phyloP scores from a whole-genome alignment of 345 rosid species.

The Draba incana region DNA sequence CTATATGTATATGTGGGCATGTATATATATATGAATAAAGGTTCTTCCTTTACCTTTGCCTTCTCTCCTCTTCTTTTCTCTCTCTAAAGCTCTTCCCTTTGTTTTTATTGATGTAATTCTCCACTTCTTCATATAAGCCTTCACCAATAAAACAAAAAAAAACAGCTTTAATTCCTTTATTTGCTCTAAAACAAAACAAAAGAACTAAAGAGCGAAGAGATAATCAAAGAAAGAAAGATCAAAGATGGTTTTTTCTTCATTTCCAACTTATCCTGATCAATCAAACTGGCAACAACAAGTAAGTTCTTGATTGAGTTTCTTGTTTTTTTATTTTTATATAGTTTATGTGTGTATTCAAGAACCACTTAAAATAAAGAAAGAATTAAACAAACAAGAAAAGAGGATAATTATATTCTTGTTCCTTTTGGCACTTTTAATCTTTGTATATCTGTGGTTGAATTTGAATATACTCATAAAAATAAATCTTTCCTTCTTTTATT shows the following conservation, averaged over 20 bases:
- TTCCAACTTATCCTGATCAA: slow-evolving; percentile 42
- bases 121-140: slow-evolving; percentile 41
- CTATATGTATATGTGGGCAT: slow-evolving; percentile 26
- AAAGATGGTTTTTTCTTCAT: slow-evolving; percentile 45
- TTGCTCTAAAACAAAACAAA: slow-evolving; percentile 29
- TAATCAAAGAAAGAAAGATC: slow-evolving; percentile 38
- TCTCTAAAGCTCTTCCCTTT: slow-evolving; percentile 37
- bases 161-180: slow-evolving; percentile 35
- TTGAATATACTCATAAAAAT: slow-evolving; percentile 45
- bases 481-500: slow-evolving; percentile 27
- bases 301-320: slow-evolving; percentile 31
- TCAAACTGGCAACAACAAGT: slow-evolving; percentile 51
- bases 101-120: slow-evolving; percentile 39
- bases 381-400: slow-evolving; percentile 31
- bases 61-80: slow-evolving; percentile 40
- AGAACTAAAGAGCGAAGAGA: slow-evolving; percentile 26
- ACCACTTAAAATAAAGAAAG: slow-evolving; percentile 25
- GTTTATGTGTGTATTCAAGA: slow-evolving; percentile 8
- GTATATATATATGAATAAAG: slow-evolving; percentile 44
- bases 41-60: slow-evolving; percentile 43
- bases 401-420: slow-evolving; percentile 45
- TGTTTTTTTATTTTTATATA: slow-evolving; percentile 1
- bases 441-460: slow-evolving; percentile 43
- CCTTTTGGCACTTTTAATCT: slow-evolving; percentile 43
- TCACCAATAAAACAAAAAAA: slow-evolving; percentile 17